phyloP scores from a whole-genome alignment of 306 rosid species.

The Inga laurina region DNA sequence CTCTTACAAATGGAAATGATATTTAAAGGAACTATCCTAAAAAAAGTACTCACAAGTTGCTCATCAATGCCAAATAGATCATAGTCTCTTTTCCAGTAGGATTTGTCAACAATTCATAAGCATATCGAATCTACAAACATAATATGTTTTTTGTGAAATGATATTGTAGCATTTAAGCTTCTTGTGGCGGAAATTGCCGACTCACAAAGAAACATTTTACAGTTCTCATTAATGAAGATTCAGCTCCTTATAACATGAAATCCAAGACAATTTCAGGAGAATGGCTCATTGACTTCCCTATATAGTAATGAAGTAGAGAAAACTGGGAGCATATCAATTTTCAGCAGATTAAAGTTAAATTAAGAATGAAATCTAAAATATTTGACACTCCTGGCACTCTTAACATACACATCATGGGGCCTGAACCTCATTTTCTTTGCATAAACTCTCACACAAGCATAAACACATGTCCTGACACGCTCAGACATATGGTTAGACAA shows the following conservation, averaged over 20 bases:
- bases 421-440: not conserved
- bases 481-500: not conserved
- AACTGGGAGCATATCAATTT: not conserved
- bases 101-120: slow-evolving; percentile 85
- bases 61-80: slow-evolving; percentile 82
- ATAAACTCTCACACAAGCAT: not conserved
- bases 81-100: slow-evolving; percentile 83
- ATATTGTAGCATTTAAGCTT: slow-evolving; percentile 3
- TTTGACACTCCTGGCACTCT: not conserved
- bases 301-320: not conserved
- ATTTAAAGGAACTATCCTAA: slow-evolving; percentile 14
- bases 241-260: slow-evolving; percentile 8
- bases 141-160: not conserved
- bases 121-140: slow-evolving; percentile 74
- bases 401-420: not conserved
- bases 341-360: slow-evolving; percentile 6
- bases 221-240: slow-evolving; percentile 1
- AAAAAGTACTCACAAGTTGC: slow-evolving; percentile 63
- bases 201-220: slow-evolving; percentile 14
- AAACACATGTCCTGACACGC: not conserved
- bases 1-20: not conserved
- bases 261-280: slow-evolving; percentile 12
- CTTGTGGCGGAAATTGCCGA: not conserved
- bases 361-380: slow-evolving; percentile 16
- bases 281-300: not conserved